Evolutionary conservation across 331 rosid genomes (phyloP), one percentile per base, ranked within the genome.

Genomic region (Spiraea crenata): DNA sequence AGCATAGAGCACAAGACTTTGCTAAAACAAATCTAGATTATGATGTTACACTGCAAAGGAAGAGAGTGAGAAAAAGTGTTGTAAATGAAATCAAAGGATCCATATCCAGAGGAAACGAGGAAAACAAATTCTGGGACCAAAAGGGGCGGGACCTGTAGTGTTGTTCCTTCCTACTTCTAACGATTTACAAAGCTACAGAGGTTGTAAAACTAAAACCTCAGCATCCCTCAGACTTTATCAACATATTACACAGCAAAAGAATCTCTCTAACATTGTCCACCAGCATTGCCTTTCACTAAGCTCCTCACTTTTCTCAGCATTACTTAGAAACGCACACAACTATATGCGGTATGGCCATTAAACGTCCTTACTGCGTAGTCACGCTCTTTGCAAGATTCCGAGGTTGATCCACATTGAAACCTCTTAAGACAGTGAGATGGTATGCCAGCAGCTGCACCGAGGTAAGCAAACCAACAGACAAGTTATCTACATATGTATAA

Each of bases 311-410:
- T 17, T 44, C 10, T 16, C 34, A 4, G 57, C 16, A 25, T 57
- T 8, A 20, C 40, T 14, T 12, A 59, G 66, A 17, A n/a, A 46
- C 67, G 13, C 58, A 69, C 51, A 12, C 45, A 69, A 40, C 63
- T 11, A 70, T 45, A 37, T 25, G n/a, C 19, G 52, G 54, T 34
- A 8, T 19, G 44, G 13, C 57, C 6, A 25, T 4, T 11, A 12
- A 73, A 57, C 42, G 65, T 46, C 58, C 62, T 81, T 80, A 90
- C 74, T 83, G 87, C 0, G 98, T 92, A 3, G 98, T 92, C 47
- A 92, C 99, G 77, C 99, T 95, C 90, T 95, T 95, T 6, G 99
- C 99, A 31, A 95, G 96, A 88, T 95, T 95, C 66, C 99, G 90
- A 55, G 97, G 99, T 82, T 91, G 99, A 68, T 95, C 99, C 17